These are phyloP conservation scores for Ophiostoma fasciatum DNA, from an alignment of 2,329 filamentous ascomycete genomes.

Conservation along the genomic window DNA sequence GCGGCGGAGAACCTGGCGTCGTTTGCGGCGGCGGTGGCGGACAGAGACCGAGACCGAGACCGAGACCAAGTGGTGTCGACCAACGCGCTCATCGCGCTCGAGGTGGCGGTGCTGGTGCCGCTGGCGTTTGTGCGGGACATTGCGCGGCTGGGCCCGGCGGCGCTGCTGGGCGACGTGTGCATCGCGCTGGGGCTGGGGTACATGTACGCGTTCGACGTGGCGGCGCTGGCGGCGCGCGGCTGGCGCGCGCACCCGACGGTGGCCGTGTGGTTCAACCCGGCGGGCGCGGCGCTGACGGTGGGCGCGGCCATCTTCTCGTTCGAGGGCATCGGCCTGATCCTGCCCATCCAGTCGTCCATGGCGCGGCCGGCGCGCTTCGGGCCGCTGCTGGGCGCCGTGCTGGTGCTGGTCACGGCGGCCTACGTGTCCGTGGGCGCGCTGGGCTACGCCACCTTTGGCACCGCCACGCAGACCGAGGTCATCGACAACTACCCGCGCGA, in stretches of 20 bases:
- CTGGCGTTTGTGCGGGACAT: slow-evolving; percentile 60
- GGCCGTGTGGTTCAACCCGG: slow-evolving; percentile 50
- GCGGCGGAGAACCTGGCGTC: slow-evolving; percentile 58
- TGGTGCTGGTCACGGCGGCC: slow-evolving; percentile 58
- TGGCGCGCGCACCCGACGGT: slow-evolving; percentile 39
- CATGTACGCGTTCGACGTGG: slow-evolving; percentile 59
- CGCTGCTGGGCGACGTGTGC: slow-evolving; percentile 55
- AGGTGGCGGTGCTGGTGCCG: slow-evolving; percentile 49
- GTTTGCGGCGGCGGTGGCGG: slow-evolving; percentile 48
- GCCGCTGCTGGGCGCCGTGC: slow-evolving; percentile 49
- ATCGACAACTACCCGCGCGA: slow-evolving; percentile 63
- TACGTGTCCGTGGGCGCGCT: slow-evolving; percentile 60
- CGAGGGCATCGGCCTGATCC: slow-evolving; percentile 61
- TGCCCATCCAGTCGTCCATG: slow-evolving; percentile 67
- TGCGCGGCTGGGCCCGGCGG: slow-evolving; percentile 54
- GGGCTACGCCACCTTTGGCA: slow-evolving; percentile 61
- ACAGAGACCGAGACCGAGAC: slow-evolving; percentile 12
- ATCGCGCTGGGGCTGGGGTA: slow-evolving; percentile 57
- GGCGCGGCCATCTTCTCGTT: slow-evolving; percentile 66
- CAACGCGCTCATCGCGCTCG: slow-evolving; percentile 47
- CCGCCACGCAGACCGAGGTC: slow-evolving; percentile 54
- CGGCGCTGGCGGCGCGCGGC: slow-evolving; percentile 37
- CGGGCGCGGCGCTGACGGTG: slow-evolving; percentile 53
- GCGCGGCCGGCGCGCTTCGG: slow-evolving; percentile 52
- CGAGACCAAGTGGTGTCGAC: slow-evolving; percentile 34